Evolutionary conservation across 2,329 filamentous ascomycete genomes (phyloP).

Genomic region (Aspergillus neoniger): DNA sequence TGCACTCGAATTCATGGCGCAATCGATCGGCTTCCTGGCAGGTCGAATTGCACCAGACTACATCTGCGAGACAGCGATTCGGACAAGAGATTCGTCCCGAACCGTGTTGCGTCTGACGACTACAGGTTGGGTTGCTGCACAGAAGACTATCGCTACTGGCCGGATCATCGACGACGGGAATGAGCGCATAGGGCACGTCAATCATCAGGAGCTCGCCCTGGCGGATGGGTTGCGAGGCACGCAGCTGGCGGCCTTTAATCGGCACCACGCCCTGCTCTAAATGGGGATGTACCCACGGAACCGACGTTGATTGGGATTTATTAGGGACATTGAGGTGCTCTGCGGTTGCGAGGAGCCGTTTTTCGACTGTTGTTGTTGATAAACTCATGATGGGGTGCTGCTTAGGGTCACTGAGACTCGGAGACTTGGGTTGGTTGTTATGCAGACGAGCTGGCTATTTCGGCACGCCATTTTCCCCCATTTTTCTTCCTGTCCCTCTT

Average conservation of each 20-base stretch:
- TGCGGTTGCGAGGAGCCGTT: conserved; percentile 9
- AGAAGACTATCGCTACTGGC: conserved; percentile 24
- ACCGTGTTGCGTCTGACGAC: conserved; percentile 15
- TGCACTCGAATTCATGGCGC: conserved; percentile 35
- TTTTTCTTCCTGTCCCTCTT: not conserved
- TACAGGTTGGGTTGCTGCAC: conserved; percentile 36
- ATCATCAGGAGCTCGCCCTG: conserved; percentile 31
- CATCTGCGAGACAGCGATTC: conserved; percentile 29
- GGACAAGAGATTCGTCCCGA: conserved; percentile 20
- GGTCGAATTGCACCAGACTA: conserved; percentile 29
- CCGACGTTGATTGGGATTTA: no score
- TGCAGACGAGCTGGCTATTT: no score
- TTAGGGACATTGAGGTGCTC: conserved; percentile 1
- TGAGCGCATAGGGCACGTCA: conserved; percentile 34
- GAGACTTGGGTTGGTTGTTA: not conserved
- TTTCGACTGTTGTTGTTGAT: not conserved
- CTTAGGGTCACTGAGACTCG: not conserved
- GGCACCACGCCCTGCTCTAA: conserved; percentile 29
- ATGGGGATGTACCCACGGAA: conserved; percentile 32
- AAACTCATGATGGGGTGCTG: conserved; percentile 8
- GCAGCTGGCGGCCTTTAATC: conserved; percentile 36
- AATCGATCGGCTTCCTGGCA: conserved; percentile 26
- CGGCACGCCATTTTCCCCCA: not conserved
- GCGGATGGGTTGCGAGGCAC: conserved; percentile 25
- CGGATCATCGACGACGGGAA: conserved; percentile 34